These are phyloP conservation scores for Colletotrichum lentis DNA, from an alignment of 2,329 filamentous ascomycete genomes.

Conservation along the genomic window DNA sequence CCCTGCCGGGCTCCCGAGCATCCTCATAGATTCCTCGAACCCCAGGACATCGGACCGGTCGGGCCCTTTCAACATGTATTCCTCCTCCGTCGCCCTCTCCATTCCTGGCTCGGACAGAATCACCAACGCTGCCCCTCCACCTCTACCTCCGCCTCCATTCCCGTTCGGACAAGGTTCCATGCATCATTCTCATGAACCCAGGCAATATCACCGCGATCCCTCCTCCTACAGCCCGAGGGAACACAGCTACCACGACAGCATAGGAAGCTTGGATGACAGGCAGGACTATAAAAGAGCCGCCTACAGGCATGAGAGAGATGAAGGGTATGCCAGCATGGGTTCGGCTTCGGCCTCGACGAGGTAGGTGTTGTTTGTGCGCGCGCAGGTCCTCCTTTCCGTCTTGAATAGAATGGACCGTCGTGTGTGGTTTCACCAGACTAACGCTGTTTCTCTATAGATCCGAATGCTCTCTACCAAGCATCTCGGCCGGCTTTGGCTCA, in stretches of 20 bases:
- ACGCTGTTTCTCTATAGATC: conserved; percentile 45
- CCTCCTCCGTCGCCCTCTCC: conserved; percentile 48
- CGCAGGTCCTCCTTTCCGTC: background rate
- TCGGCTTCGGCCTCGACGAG: conserved; percentile 46
- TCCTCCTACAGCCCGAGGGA: conserved; percentile 39
- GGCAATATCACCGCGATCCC: conserved; percentile 43
- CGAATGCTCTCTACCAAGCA: conserved; percentile 50
- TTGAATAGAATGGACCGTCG: background rate
- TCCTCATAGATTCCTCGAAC: conserved; percentile 48
- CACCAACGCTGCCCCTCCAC: conserved; percentile 50
- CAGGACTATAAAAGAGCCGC: conserved; percentile 46
- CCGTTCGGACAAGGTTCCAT: conserved; percentile 42
- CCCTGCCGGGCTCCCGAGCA: conserved; percentile 44
- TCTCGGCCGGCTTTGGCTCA: conserved; percentile 56
- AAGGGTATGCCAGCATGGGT: conserved; percentile 56
- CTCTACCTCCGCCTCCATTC: conserved; percentile 56
- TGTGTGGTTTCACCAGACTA: conserved; percentile 36
- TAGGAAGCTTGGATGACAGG: conserved; percentile 49
- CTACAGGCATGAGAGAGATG: conserved; percentile 47
- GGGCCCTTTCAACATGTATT: conserved; percentile 46
- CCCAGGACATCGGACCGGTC: conserved; percentile 44
- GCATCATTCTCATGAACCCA: conserved; percentile 44
- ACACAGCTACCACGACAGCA: conserved; percentile 50
- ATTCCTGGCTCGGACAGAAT: conserved; percentile 52
- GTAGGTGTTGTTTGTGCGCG: conserved; percentile 15